A percentile compares a stretch with the other conserved stretches of the same genome.
phyloP scores from a whole-genome alignment of 345 rosid species.

The Eucalyptus decipiens region DNA sequence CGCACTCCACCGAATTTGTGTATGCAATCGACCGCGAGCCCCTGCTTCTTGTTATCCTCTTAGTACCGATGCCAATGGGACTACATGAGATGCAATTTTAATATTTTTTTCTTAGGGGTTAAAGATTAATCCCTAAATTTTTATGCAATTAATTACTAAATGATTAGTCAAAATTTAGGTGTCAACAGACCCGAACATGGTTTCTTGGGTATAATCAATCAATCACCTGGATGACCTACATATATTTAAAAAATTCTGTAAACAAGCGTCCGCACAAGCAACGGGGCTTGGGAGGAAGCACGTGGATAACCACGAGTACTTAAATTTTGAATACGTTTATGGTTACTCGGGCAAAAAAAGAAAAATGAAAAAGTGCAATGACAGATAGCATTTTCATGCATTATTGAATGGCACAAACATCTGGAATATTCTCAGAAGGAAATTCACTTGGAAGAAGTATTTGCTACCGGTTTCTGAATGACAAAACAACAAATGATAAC shows the following conservation, averaged over 20 bases:
- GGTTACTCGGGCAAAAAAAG: background rate
- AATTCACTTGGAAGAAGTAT: background rate
- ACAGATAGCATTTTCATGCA: background rate
- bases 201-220: background rate
- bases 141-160: too few species aligned
- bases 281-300: background rate
- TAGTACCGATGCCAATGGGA: too few species aligned
- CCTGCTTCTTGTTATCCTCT: too few species aligned
- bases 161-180: too few species aligned
- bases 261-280: background rate
- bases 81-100: too few species aligned
- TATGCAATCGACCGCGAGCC: too few species aligned
- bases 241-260: background rate
- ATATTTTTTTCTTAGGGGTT: too few species aligned
- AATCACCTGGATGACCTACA: background rate
- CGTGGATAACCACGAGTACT: background rate
- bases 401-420: background rate
- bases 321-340: background rate
- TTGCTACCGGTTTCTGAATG: background rate
- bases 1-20: too few species aligned
- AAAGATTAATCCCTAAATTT: too few species aligned
- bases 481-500: background rate
- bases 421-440: background rate
- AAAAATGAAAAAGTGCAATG: background rate
- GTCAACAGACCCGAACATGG: background rate